Evolutionary conservation across 1,139 yeast species (phyloP), one percentile per base, ranked within the genome.

Genomic region (Waltiozyma sp.): DNA sequence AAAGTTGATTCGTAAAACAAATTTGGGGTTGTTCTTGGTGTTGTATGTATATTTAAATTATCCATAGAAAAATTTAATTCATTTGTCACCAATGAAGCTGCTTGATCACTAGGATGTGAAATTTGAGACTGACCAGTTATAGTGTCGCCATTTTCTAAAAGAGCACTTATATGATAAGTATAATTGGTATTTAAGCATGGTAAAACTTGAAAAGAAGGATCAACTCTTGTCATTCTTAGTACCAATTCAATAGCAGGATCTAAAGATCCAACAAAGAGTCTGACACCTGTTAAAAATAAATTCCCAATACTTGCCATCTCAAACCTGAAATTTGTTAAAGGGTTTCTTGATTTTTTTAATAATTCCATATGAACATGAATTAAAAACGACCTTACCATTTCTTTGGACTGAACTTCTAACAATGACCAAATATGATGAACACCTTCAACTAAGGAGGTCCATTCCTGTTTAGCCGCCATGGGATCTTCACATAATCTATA

Each of bases 41-140:
- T 34, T 38, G 26, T n/a, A 4, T 14, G 34, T 4, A 10, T 15
- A 5, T 10, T 31, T n/a, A 35, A 11, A 18, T 35, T 13, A 14
- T 35, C 37, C 6, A 15, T 18, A 5, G 37, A 35, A 9, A 16
- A 4, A 4, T 14, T 33, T 10, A 35, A 10, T n/a, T n/a, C n/a
- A n/a, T n/a, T n/a, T n/a, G n/a, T n/a, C n/a, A n/a, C n/a, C n/a
- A n/a, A n/a, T n/a, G n/a, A n/a, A n/a, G 49, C 14, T 19, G 23
- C 8, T 8, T 21, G 23, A 21, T 53, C 55, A 34, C 46, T 40
- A 2, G 96, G 96, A 61, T 89, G 97, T 0, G 96, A 87, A 9
- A 89, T 89, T 56, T 88, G 95, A 3, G 93, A 82, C 60, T 89
- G 97, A n/a, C 97, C 97, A 0, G 93, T 83, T 34, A 89, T 82